These are phyloP conservation scores for Vigna mungo DNA, from an alignment of 306 rosid species.

Conservation along the genomic window DNA sequence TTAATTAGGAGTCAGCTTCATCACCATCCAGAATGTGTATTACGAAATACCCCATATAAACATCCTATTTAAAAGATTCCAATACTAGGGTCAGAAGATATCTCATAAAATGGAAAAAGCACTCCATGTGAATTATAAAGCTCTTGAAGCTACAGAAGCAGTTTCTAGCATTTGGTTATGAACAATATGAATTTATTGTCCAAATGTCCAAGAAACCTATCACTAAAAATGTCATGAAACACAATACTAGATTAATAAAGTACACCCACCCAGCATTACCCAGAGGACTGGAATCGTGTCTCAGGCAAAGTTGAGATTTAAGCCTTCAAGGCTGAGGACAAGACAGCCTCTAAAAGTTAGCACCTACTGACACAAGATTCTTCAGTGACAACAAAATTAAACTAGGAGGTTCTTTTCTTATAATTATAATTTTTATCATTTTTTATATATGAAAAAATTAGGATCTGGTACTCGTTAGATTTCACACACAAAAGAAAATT, in stretches of 20 bases:
- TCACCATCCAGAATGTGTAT: slow-evolving; percentile 69
- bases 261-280: slow-evolving; percentile 25
- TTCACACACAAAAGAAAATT: not conserved
- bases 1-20: slow-evolving; percentile 69
- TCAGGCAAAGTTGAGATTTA: slow-evolving; percentile 30
- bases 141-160: slow-evolving; percentile 55
- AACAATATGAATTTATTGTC: slow-evolving; percentile 44
- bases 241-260: slow-evolving; percentile 20
- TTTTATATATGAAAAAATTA: not conserved
- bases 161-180: slow-evolving; percentile 49
- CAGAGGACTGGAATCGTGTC: slow-evolving; percentile 9
- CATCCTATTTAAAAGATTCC: slow-evolving; percentile 73
- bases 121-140: slow-evolving; percentile 59
- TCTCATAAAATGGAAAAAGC: slow-evolving; percentile 54
- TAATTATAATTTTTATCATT: not conserved
- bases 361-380: slow-evolving; percentile 17
- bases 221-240: slow-evolving; percentile 36
- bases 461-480: not conserved
- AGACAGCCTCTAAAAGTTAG: slow-evolving; percentile 18
- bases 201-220: slow-evolving; percentile 44
- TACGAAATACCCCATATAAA: slow-evolving; percentile 67
- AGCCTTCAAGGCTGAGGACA: slow-evolving; percentile 29
- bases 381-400: not conserved
- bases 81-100: slow-evolving; percentile 65
- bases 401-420: not conserved